These are phyloP conservation scores for Lyophyllum shimeji DNA, from an alignment of 768 basidiomycete species.

Conservation along the genomic window DNA sequence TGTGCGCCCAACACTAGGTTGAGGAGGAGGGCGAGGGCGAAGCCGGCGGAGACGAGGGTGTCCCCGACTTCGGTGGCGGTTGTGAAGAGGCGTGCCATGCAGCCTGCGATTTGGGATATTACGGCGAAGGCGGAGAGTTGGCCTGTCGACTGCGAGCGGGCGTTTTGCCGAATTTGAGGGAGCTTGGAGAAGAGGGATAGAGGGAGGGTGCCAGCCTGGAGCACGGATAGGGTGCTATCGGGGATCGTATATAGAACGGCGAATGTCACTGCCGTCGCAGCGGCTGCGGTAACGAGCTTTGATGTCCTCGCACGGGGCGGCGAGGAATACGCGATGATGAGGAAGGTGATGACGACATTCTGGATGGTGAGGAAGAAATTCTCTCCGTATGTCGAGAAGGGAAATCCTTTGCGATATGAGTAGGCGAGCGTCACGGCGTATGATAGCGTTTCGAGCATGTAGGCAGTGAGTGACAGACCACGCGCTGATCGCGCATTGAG, in stretches of 20 bases:
- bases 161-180: slow-evolving; percentile 89
- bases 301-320: slow-evolving; percentile 22
- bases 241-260: slow-evolving; percentile 50
- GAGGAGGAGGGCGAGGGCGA: slow-evolving; percentile 75
- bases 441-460: slow-evolving; percentile 85
- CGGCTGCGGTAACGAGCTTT: slow-evolving; percentile 30
- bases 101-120: slow-evolving; percentile 82
- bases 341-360: slow-evolving; percentile 84
- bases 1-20: slow-evolving; percentile 85
- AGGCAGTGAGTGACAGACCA: slow-evolving; percentile 85
- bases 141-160: slow-evolving; percentile 75
- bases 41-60: slow-evolving; percentile 76
- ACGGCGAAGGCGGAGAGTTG: slow-evolving; percentile 95
- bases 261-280: slow-evolving; percentile 26
- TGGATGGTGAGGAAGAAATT: slow-evolving; percentile 92
- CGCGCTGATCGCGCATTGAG: slow-evolving; percentile 72
- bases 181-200: slow-evolving; percentile 91
- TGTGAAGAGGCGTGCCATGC: slow-evolving; percentile 91
- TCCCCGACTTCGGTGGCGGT: slow-evolving; percentile 90
- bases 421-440: slow-evolving; percentile 91
- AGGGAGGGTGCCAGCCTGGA: slow-evolving; percentile 87
- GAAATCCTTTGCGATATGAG: slow-evolving; percentile 80
- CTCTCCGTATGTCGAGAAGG: slow-evolving; percentile 98
- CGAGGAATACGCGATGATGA: slow-evolving; percentile 71
- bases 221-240: slow-evolving; percentile 51